Conservation (phyloP, 2,329 filamentous ascomycete genomes). For the Nemania sp. region DNA sequence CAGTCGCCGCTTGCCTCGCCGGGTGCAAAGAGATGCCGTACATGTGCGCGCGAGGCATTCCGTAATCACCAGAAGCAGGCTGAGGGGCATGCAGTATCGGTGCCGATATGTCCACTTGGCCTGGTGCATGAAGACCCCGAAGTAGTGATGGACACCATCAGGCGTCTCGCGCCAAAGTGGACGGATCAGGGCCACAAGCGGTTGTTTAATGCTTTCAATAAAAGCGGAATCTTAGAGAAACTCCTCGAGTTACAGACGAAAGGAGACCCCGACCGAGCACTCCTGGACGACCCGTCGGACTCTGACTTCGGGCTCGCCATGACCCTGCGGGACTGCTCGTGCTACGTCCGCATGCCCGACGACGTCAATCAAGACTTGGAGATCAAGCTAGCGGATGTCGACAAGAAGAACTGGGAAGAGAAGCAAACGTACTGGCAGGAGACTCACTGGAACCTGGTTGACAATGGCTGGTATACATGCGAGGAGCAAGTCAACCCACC, state of each 20-base stretch:
- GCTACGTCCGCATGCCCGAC: slow-evolving; percentile 72
- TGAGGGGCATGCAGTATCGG: slow-evolving; percentile 51
- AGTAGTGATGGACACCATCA: slow-evolving; percentile 58
- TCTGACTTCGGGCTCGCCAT: slow-evolving; percentile 74
- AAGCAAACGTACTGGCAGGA: slow-evolving; percentile 78
- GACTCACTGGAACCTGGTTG: slow-evolving; percentile 71
- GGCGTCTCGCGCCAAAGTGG: slow-evolving; percentile 54
- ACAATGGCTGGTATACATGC: slow-evolving; percentile 74
- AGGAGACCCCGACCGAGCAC: slow-evolving; percentile 59
- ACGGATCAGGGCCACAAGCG: slow-evolving; percentile 50
- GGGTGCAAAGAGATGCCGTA: slow-evolving; percentile 75
- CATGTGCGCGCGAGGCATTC: slow-evolving; percentile 70
- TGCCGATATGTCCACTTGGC: slow-evolving; percentile 73
- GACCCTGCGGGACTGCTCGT: slow-evolving; percentile 84
- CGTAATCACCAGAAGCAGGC: slow-evolving; percentile 60
- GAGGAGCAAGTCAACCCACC: slow-evolving; percentile 42
- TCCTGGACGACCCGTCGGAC: slow-evolving; percentile 56
- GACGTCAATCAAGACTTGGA: slow-evolving; percentile 55
- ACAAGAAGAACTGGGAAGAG: slow-evolving; percentile 75
- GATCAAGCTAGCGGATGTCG: slow-evolving; percentile 78
- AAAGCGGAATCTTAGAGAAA: slow-evolving; percentile 54
- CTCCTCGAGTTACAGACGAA: slow-evolving; percentile 53
- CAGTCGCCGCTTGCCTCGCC: slow-evolving; percentile 79
- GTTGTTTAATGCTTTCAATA: slow-evolving; percentile 55
- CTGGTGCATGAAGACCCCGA: slow-evolving; percentile 65